Percentiles rank a stretch among this genome's conserved stretches.
These are phyloP conservation scores for Plasmodium vivax DNA, from an alignment of 169 alveolate species.

Conservation along the genomic window DNA sequence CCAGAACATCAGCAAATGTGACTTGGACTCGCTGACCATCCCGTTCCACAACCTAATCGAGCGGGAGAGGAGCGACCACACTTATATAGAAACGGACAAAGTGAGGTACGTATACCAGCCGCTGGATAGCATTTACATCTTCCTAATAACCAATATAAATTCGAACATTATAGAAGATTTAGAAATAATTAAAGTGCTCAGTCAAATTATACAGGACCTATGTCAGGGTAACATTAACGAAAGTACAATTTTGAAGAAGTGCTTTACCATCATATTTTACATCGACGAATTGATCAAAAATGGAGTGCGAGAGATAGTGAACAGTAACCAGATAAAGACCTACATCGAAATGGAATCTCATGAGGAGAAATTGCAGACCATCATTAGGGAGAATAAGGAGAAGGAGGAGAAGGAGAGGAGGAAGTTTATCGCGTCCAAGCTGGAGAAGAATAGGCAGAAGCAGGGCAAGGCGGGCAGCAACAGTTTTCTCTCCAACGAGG, in stretches of 20 bases:
- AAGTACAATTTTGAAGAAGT: conserved; percentile 78
- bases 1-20: conserved; percentile 69
- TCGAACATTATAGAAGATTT: conserved; percentile 85
- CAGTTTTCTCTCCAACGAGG: conserved; percentile 40
- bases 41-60: conserved; percentile 72
- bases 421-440: conserved; percentile 89
- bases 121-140: conserved; percentile 82
- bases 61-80: conserved; percentile 79
- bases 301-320: conserved; percentile 80
- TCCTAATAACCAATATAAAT: conserved; percentile 84
- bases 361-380: conserved; percentile 83
- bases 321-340: conserved; percentile 81
- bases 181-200: conserved; percentile 81
- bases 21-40: conserved; percentile 68
- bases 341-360: conserved; percentile 87
- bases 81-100: conserved; percentile 84
- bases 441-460: conserved; percentile 89
- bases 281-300: conserved; percentile 85
- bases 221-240: conserved; percentile 79
- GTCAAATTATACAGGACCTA: conserved; percentile 83
- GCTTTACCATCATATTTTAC: conserved; percentile 82
- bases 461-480: conserved; percentile 55
- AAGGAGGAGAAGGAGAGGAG: conserved; percentile 92
- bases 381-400: conserved; percentile 81
- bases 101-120: conserved; percentile 86